A percentile compares a stretch with the other conserved stretches of the same genome.
These are phyloP conservation scores for Yamadazyma mexicana DNA, from an alignment of 1,139 yeast species.

Conservation along the genomic window DNA sequence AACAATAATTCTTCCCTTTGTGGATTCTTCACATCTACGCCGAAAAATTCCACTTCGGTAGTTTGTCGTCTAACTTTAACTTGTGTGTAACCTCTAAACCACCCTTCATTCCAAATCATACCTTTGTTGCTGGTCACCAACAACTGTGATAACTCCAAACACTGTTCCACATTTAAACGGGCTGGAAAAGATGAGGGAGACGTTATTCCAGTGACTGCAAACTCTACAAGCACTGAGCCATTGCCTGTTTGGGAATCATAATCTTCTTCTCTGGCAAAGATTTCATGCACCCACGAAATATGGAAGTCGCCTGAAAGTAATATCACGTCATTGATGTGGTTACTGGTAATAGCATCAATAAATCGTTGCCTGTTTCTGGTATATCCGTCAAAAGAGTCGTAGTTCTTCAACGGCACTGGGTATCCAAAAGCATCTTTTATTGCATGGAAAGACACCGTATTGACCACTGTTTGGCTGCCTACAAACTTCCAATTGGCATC, in stretches of 20 bases:
- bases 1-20: background rate
- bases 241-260: background rate
- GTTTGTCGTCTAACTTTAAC: background rate
- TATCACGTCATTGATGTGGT: slow-evolving; percentile 1
- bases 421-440: background rate
- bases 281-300: slow-evolving; percentile 3
- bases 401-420: background rate
- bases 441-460: background rate
- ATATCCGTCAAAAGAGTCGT: slow-evolving; percentile 2
- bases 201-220: slow-evolving; percentile 1
- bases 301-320: slow-evolving; percentile 3
- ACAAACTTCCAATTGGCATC: slow-evolving; percentile 1
- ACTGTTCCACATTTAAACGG: background rate
- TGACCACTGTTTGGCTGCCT: slow-evolving; percentile 3
- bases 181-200: background rate
- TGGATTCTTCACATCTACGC: slow-evolving; percentile 1
- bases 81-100: slow-evolving; percentile 3
- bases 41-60: background rate
- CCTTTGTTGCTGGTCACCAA: slow-evolving; percentile 1
- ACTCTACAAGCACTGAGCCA: slow-evolving; percentile 1
- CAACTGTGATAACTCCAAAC: background rate
- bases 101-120: slow-evolving; percentile 2
- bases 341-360: background rate
- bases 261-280: background rate
- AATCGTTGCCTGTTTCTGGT: slow-evolving; percentile 1